Base-by-base conservation (phyloP, 139 green algal species). In the Medakamo hakoo region DNA sequence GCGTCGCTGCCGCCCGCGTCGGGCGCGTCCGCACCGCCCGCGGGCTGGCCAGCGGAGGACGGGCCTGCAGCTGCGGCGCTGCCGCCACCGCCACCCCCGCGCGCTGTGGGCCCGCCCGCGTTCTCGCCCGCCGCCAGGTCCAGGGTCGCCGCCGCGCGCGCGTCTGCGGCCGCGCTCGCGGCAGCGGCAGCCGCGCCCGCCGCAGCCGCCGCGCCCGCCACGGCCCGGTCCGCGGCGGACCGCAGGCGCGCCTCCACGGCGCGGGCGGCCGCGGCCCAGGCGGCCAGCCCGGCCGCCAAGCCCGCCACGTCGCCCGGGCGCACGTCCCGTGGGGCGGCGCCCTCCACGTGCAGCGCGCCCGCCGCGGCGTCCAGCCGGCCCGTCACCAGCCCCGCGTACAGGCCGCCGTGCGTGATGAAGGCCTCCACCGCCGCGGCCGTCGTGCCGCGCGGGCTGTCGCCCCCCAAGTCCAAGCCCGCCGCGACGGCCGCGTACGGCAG, bases 361-460 rank as follows among this genome's bases (percentile, higher is more conserved):
- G 63, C 63, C 71, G 58, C 59, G 63, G 69, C 68, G 74, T 95
- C 86, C 52, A 95, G 76, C 78, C 81, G 84, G n/a, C 86, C 88
- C 2, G 52, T 63, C 2, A 88, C 26, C 55, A 86, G 58, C 9
- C 76, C 84, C 22, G 67, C 58, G 71, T 94, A 94, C 66, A 97
- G 89, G 79, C 90, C 95, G 58, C 95, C 73, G 22, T 78, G 84
- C 64, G 96, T 95, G 30, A 97, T 72, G 63, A 95, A 73, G 66
- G 95, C 84, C 75, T 97, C 90, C 58, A 97, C 80, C 66, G 90
- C n/a, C n/a, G n/a, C n/a, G n/a, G n/a, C n/a, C n/a, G n/a, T n/a
- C n/a, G n/a, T n/a, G n/a, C n/a, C n/a, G n/a, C n/a, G n/a, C n/a
- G n/a, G 74, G 3, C 86, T 71, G 62, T 94, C 74, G 25, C 64